These are phyloP conservation scores for Porodaedalea pini DNA, from an alignment of 1,284 basidiomycete genomes.

Conservation along the genomic window DNA sequence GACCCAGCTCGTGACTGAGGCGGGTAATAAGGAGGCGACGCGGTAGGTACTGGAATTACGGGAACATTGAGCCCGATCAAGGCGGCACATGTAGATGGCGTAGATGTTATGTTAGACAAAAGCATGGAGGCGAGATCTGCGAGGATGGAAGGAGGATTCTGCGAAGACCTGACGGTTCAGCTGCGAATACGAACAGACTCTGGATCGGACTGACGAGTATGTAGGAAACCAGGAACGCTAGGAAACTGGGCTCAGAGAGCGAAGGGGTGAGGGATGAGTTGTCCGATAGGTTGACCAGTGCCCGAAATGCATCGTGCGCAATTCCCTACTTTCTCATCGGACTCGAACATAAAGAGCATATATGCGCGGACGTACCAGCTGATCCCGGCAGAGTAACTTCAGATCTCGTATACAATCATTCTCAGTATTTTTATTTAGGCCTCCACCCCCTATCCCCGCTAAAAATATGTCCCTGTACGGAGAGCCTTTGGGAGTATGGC, in stretches of 20 bases:
- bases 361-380: constrained; percentile 51
- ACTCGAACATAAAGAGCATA: constrained; percentile 20
- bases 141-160: constrained; percentile 88
- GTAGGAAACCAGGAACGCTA: constrained; percentile 86
- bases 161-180: background rate
- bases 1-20: constrained; percentile 72
- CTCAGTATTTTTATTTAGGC: constrained; percentile 60
- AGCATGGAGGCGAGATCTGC: constrained; percentile 97
- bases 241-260: constrained; percentile 73
- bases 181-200: background rate
- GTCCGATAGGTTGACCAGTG: constrained; percentile 92
- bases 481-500: constrained; percentile 72
- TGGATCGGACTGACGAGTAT: constrained; percentile 69
- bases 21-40: constrained; percentile 55
- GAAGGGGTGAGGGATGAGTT: constrained; percentile 66
- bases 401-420: constrained; percentile 70
- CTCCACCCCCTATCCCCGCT: constrained; percentile 48
- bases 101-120: constrained; percentile 89
- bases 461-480: constrained; percentile 77
- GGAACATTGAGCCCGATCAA: constrained; percentile 69
- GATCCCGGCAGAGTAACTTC: constrained; percentile 83
- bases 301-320: constrained; percentile 93
- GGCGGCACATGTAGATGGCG: constrained; percentile 64
- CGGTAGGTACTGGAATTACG: constrained; percentile 50
- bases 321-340: constrained; percentile 64